phyloP scores from a whole-genome alignment of 2,329 filamentous ascomycete species.

The Penicillium sp. region DNA sequence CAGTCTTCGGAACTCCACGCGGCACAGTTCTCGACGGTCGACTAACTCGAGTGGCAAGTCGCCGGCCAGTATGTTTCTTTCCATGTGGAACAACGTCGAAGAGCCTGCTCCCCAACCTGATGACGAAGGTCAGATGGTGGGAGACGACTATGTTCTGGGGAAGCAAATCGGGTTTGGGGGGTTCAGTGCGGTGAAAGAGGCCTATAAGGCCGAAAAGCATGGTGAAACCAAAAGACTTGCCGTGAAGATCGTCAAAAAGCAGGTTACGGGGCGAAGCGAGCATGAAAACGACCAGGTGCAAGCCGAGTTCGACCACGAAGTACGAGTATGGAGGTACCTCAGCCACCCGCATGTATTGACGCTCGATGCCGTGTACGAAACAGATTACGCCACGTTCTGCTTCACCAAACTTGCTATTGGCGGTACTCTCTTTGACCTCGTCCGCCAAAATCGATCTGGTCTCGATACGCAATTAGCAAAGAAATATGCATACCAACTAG shows the following conservation, averaged over 20 bases:
- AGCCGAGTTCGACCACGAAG: conserved; percentile 60
- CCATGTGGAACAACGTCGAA: conserved; percentile 42
- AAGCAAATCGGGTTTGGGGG: conserved; percentile 58
- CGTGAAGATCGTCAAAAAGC: conserved; percentile 60
- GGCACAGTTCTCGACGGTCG: conserved; percentile 40
- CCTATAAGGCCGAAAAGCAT: conserved; percentile 52
- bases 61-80: conserved; percentile 51
- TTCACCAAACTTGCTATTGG: conserved; percentile 57
- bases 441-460: conserved; percentile 49
- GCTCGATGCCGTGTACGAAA: conserved; percentile 57
- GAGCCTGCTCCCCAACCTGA: conserved; percentile 47
- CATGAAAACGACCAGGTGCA: conserved; percentile 57
- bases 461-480: conserved; percentile 47
- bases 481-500: conserved; percentile 55
- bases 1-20: conserved; percentile 29
- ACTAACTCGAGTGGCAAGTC: conserved; percentile 47
- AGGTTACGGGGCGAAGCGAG: conserved; percentile 48
- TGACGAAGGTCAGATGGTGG: conserved; percentile 59
- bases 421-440: conserved; percentile 56
- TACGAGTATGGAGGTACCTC: conserved; percentile 58
- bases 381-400: conserved; percentile 60
- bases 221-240: conserved; percentile 47
- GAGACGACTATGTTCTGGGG: conserved; percentile 58
- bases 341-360: conserved; percentile 55
- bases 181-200: conserved; percentile 60